phyloP scores from a whole-genome alignment of 2,329 filamentous ascomycete genomes.

The Pyricularia pennisetigena region DNA sequence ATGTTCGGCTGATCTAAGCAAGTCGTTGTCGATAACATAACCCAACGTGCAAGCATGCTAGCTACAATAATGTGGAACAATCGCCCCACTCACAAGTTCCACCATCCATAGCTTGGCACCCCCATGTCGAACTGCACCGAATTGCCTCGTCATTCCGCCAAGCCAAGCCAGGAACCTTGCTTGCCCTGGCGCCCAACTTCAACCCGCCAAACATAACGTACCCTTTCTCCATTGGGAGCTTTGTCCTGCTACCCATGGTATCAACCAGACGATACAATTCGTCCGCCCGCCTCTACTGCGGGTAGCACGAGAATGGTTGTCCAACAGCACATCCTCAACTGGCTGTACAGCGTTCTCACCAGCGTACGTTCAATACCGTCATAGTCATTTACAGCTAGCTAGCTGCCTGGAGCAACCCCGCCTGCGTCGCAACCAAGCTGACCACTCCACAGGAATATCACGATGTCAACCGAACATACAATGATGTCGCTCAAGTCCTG shows the following conservation, averaged over 20 bases:
- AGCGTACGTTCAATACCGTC: conserved; percentile 40
- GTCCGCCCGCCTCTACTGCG: not conserved
- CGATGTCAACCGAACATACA: conserved; percentile 87
- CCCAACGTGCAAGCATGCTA: no score
- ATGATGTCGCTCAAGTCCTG: conserved; percentile 77
- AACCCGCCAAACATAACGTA: not conserved
- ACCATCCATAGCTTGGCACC: conserved; percentile 1
- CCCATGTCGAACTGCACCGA: not conserved
- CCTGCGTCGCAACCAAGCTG: not conserved
- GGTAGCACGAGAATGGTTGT: conserved; percentile 48
- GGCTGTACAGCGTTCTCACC: conserved; percentile 86
- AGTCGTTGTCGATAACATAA: not conserved
- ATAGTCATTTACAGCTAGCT: not conserved
- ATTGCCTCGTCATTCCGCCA: not conserved
- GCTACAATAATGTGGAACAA: not conserved
- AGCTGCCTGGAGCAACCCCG: conserved; percentile 3
- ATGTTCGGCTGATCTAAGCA: not conserved
- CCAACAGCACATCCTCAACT: conserved; percentile 83
- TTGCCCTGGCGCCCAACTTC: not conserved
- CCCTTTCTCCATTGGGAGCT: not conserved
- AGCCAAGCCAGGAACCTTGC: not conserved
- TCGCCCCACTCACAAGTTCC: not conserved
- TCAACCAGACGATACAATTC: not conserved
- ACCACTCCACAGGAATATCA: conserved; percentile 64
- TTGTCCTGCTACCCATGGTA: not conserved